phyloP scores from a whole-genome alignment of 306 rosid genomes.

The Castanospermum australe region DNA sequence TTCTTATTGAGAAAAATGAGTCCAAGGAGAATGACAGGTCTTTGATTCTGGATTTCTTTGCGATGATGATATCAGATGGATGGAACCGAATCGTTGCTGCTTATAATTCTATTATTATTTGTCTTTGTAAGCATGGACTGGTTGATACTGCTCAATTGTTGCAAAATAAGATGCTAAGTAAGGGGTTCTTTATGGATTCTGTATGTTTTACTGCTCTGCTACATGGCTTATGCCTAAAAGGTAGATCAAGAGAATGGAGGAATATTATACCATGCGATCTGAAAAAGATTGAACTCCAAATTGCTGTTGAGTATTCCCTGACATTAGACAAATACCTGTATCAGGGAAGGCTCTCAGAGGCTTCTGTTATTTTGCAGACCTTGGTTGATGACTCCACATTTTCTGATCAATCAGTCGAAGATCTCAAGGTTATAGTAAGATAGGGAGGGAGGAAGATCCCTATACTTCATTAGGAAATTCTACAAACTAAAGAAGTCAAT shows the following conservation, averaged over 20 bases:
- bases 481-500: not conserved
- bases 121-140: conserved; percentile 73
- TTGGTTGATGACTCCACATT: conserved; percentile 45
- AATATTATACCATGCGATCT: conserved; percentile 46
- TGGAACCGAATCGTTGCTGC: conserved; percentile 54
- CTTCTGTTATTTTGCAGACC: conserved; percentile 60
- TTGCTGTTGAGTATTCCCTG: conserved; percentile 57
- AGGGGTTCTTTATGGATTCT: conserved; percentile 50
- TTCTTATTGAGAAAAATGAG: conserved; percentile 20
- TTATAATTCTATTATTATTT: conserved; percentile 64
- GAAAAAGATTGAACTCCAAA: conserved; percentile 49
- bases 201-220: conserved; percentile 66
- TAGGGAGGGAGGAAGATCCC: conserved; percentile 26
- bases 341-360: conserved; percentile 57
- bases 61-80: conserved; percentile 66
- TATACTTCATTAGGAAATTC: not conserved
- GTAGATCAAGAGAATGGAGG: conserved; percentile 68
- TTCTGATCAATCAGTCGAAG: conserved; percentile 30
- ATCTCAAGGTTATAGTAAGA: conserved; percentile 28
- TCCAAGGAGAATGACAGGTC: conserved; percentile 32
- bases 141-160: conserved; percentile 61
- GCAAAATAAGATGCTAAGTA: conserved; percentile 51
- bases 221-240: conserved; percentile 68
- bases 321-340: conserved; percentile 54
- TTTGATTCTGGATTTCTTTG: conserved; percentile 55